Base-by-base conservation (phyloP, 169 alveolate species). In the Plasmodium berghei region DNA sequence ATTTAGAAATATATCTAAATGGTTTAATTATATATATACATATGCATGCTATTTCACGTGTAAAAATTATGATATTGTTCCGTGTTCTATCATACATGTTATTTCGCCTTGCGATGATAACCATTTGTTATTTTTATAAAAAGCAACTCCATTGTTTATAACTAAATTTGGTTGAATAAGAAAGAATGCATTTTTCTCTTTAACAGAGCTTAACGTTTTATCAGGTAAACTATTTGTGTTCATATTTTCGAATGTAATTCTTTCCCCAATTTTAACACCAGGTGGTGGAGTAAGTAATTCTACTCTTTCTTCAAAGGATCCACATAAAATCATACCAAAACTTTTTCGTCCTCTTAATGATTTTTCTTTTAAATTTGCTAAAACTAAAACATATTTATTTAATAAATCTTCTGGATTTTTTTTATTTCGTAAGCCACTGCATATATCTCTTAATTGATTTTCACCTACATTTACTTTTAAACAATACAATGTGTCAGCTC, bases 291-390 rank as follows among this genome's bases (percentile, higher is more conserved):
- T 6, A 63, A 77, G 89, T 64, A 77, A 69, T 58, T 77, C 89
- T 49, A 77, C 48, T 34, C 49, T 66, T 9, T 63, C 89, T 46
- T 69, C 64, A 63, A 77, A 77, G 34, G 89, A 77, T 1, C 80
- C 95, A 63, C 95, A 92, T 45, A 92, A 75, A 26, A 95, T 93
- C 97, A 95, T 95, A 22, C 97, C 97, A 70, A 94, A 89, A 16
- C 97, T 94, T 52, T 87, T 90, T 59, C 88, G 92, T 14, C 97
- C 97, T 70, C 97, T 91, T 80, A 95, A 87, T 40, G 89, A 87
- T 70, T 93, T 95, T 59, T 94, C 95, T 40, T 93, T 94, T 73
- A 95, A 73, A 89, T 95, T 95, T 18, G 97, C 91, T 46, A 95
- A 90, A 34, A 95, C 96, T 54, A 95, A 92, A 55, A 95, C 97